These are phyloP conservation scores for Rusavskia elegans DNA, from an alignment of 495 filamentous ascomycete genomes.

Conservation along the genomic window DNA sequence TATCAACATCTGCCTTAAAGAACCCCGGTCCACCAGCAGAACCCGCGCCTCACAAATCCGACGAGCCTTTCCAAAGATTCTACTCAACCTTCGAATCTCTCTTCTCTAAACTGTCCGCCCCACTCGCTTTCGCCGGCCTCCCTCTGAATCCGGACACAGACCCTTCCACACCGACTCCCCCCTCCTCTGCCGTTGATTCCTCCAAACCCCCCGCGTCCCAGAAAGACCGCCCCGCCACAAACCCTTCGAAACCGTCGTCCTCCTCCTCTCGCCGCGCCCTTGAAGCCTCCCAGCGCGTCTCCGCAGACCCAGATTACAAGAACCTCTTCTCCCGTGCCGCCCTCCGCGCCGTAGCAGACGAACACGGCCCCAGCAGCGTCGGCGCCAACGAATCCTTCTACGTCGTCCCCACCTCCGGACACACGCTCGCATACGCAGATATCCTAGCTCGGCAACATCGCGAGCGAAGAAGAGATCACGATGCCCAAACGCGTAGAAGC, in stretches of 20 bases:
- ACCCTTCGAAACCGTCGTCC: conserved; percentile 4
- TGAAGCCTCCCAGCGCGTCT: conserved; percentile 23
- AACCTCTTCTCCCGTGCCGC: conserved; percentile 68
- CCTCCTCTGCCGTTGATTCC: conserved; percentile 6
- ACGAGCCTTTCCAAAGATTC: conserved; percentile 76
- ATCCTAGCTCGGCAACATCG: conserved; percentile 63
- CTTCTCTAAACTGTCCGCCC: conserved; percentile 70
- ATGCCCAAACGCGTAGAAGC: conserved; percentile 15
- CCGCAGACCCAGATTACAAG: conserved; percentile 54
- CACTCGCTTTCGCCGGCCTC: conserved; percentile 80
- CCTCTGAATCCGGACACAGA: conserved; percentile 43
- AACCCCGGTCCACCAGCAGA: conserved; percentile 4
- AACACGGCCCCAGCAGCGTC: conserved; percentile 27
- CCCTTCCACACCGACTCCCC: neutral
- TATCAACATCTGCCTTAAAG: conserved; percentile 4
- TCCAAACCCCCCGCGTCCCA: conserved; percentile 11
- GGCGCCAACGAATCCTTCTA: conserved; percentile 73
- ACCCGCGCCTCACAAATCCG: conserved; percentile 23
- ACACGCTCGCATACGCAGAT: conserved; percentile 76
- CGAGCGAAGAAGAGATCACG: conserved; percentile 33
- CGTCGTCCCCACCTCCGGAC: conserved; percentile 79
- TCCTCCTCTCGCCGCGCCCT: conserved; percentile 24
- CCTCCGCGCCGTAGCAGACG: conserved; percentile 48
- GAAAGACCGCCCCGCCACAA: conserved; percentile 11
- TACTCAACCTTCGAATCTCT: conserved; percentile 77